Percentiles rank a stretch among this genome's conserved stretches.
phyloP scores from a whole-genome alignment of 208 protist genomes.

The Acanthamoeba rhysodes region DNA sequence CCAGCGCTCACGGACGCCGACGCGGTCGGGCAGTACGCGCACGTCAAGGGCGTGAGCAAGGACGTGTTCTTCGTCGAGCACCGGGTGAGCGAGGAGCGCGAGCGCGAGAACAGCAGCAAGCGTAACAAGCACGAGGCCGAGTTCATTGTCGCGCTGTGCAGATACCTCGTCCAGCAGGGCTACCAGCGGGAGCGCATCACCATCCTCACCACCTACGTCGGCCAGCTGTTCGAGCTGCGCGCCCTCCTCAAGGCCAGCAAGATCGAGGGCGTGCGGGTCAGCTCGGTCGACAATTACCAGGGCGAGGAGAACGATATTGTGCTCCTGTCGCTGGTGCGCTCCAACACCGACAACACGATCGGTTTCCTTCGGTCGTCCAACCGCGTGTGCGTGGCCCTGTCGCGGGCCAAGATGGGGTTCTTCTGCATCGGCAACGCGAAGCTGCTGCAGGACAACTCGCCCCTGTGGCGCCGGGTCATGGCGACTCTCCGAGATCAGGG shows the following conservation, averaged over 20 bases:
- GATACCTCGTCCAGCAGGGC: constrained; percentile 78
- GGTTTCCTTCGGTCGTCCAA: constrained; percentile 86
- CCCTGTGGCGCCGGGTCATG: constrained; percentile 11
- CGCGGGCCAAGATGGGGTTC: constrained; percentile 83
- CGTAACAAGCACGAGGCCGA: constrained; percentile 80
- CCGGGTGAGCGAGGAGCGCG: constrained; percentile 29
- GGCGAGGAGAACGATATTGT: constrained; percentile 88
- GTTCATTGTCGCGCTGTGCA: constrained; percentile 55
- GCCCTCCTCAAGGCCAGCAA: neutral
- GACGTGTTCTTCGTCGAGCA: constrained; percentile 84
- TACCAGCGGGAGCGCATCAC: constrained; percentile 77
- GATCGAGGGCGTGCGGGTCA: constrained; percentile 59
- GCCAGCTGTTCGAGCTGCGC: constrained; percentile 76
- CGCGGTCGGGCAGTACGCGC: neutral
- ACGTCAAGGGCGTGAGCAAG: constrained; percentile 63
- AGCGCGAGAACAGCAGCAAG: constrained; percentile 70
- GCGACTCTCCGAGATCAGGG: neutral
- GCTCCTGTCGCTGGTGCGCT: constrained; percentile 85
- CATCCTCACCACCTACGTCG: constrained; percentile 83
- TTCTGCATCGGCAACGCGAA: constrained; percentile 81
- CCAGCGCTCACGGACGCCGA: constrained; percentile 68
- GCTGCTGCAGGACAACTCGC: constrained; percentile 4
- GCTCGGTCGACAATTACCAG: constrained; percentile 88
- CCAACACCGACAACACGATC: constrained; percentile 74
- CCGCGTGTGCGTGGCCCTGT: constrained; percentile 87